Base-by-base conservation (phyloP, 108 stramenopile genomes). In the Nitzschia sp. region DNA sequence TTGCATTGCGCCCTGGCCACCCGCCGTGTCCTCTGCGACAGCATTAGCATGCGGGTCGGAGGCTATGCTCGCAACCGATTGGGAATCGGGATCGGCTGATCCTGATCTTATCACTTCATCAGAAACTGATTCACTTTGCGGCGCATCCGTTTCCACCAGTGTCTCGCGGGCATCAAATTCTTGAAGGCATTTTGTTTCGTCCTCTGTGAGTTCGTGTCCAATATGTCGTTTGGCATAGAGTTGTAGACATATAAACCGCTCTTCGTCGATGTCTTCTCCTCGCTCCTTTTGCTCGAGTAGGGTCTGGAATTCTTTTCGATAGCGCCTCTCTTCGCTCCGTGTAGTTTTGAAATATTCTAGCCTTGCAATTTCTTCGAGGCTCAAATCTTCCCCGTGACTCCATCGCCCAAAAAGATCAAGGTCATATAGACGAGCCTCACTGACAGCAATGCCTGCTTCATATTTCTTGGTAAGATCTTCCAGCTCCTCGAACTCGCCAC, bases 321-420 rank as follows among this genome's bases (percentile, higher is more conserved):
- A 55, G 9, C 2, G 4, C 19, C 66, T 11, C 35, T 29, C 52
- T 55, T 67, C 38, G 13, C n/a, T 16, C 1, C 56, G 38, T 21
- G 34, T 28, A 16, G 11, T 33, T 21, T 30, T 58, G n/a, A 74
- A 66, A 28, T 27, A 27, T 1, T 66, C 32, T 8, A 74, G 48
- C 8, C 56, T 21, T 23, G 16, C 48, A 1, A 34, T 27, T 60
- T 74, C 48, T 5, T 38, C 30, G 27, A 13, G 22, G 22, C 22
- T 22, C n/a, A 33, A 26, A 3, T 66, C 58, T 21, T 41, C 65
- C 29, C 44, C 38, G 36, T 60, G 45, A 3, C 34, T 21, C 73
- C 73, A 74, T 48, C 48, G 48, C 33, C 53, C 31, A 16, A 66
- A 44, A 11, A 66, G 46, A 23, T 59, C 63, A 16, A 72, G 36